Conservation (phyloP, 257 asterid genomes). For the Scutellaria barbata region DNA sequence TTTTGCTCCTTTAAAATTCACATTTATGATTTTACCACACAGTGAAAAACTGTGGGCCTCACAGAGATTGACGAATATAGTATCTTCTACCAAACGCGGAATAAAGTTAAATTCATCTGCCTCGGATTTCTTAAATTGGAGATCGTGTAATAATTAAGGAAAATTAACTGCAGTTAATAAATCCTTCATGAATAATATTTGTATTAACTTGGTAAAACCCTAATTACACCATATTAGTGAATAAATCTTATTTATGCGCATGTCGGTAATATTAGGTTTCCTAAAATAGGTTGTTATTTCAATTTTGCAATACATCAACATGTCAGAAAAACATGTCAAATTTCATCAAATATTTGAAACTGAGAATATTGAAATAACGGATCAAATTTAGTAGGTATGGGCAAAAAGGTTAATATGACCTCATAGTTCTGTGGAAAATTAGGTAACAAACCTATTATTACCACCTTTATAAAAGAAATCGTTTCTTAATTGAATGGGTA, state of each 20-base stretch:
- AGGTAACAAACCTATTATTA: no score
- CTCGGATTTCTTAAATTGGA: neutral
- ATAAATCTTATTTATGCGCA: neutral
- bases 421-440: no score
- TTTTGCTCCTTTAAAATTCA: neutral
- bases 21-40: no score
- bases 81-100: neutral
- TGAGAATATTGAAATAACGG: neutral
- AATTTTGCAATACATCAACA: neutral
- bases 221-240: neutral
- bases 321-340: neutral
- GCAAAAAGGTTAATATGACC: neutral
- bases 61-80: no score
- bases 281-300: neutral
- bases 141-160: neutral
- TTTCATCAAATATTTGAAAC: neutral
- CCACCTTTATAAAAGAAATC: no score
- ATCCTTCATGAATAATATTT: neutral
- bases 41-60: no score
- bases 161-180: neutral
- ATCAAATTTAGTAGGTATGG: neutral
- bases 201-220: neutral
- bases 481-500: no score
- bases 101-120: neutral
- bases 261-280: constrained; percentile 18